Percentiles rank a stretch among this genome's conserved stretches.
Evolutionary conservation across 139 green algal genomes (phyloP).

Genomic region (Cymbomonas tetramitiformis): DNA sequence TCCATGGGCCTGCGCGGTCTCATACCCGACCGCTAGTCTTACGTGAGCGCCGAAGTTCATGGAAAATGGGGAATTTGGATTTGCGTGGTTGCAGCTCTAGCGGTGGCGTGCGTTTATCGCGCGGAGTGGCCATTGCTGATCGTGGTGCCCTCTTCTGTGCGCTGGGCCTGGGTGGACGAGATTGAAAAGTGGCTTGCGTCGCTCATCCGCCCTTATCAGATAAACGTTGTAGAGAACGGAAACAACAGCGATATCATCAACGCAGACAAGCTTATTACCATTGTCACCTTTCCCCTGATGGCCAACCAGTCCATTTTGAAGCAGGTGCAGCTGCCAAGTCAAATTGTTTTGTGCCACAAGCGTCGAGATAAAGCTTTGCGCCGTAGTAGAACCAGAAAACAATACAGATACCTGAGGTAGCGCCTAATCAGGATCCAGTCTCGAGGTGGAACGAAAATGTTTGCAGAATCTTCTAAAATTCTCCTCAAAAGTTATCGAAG

Average conservation of each 20-base stretch:
- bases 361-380: too few relatives aligned
- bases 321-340: not conserved
- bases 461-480: too few relatives aligned
- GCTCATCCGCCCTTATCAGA: not conserved
- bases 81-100: too few relatives aligned
- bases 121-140: slow-evolving; percentile 25
- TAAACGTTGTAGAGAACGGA: slow-evolving; percentile 2
- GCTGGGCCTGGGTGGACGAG: slow-evolving; percentile 22
- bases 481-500: too few relatives aligned
- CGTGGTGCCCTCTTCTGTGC: slow-evolving; percentile 20
- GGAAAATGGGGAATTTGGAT: too few relatives aligned
- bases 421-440: too few relatives aligned
- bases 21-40: too few relatives aligned
- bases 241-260: slow-evolving; percentile 10
- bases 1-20: too few relatives aligned
- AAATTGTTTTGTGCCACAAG: too few relatives aligned
- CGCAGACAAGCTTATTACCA: not conserved
- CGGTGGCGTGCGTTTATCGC: slow-evolving; percentile 12
- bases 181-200: slow-evolving; percentile 20
- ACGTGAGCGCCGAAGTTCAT: not conserved
- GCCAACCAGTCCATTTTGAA: slow-evolving; percentile 22
- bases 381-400: too few relatives aligned
- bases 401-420: too few relatives aligned
- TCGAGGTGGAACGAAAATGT: too few relatives aligned
- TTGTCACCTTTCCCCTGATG: slow-evolving; percentile 14